phyloP scores from a whole-genome alignment of 805 yeast species.

The Komagataella kurtzmanii region DNA sequence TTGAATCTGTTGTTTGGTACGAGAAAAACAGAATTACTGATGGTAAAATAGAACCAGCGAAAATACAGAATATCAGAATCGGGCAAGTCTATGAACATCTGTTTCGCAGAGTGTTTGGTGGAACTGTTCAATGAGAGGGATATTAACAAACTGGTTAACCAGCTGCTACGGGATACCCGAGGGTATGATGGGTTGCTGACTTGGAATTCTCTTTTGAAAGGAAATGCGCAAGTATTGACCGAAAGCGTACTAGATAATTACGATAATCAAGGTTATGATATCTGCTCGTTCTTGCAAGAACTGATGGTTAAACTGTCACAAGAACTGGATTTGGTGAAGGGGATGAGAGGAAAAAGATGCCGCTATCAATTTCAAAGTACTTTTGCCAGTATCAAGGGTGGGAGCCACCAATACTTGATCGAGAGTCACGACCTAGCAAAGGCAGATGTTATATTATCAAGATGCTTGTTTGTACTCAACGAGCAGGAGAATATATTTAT shows the following conservation, averaged over 20 bases:
- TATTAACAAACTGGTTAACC: background rate
- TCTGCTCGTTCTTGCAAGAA: background rate
- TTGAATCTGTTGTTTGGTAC: slow-evolving; percentile 1
- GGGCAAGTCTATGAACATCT: background rate
- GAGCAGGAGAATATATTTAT: background rate
- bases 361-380: background rate
- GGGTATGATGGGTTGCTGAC: background rate
- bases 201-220: background rate
- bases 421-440: background rate
- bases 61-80: background rate
- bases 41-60: background rate
- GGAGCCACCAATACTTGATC: background rate
- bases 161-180: background rate
- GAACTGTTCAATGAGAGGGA: background rate
- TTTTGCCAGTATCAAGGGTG: background rate
- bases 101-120: background rate
- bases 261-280: background rate
- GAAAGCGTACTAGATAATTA: background rate
- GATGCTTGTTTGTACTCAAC: background rate
- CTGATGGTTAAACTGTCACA: background rate
- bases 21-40: background rate
- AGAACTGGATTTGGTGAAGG: background rate
- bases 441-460: background rate
- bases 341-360: background rate
- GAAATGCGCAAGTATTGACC: background rate